phyloP scores from a whole-genome alignment of 2,329 filamentous ascomycete species.

The Xylariaceae sp. region DNA sequence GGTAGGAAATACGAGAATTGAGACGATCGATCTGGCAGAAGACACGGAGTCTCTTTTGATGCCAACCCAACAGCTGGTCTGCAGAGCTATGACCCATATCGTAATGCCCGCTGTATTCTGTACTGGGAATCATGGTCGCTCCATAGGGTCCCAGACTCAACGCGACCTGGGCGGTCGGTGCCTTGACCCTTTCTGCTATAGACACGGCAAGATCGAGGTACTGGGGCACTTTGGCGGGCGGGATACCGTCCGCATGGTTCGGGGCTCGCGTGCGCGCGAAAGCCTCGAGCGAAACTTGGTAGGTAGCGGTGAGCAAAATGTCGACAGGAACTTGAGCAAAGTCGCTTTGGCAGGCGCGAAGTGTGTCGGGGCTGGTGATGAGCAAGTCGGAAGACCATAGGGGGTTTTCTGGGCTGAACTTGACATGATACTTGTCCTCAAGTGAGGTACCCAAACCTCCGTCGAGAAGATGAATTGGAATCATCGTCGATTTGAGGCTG shows the following conservation, averaged over 20 bases:
- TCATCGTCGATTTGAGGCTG: not conserved
- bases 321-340: slow-evolving; percentile 56
- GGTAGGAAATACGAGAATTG: slow-evolving; percentile 41
- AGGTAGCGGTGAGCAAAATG: slow-evolving; percentile 63
- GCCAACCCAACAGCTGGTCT: slow-evolving; percentile 50
- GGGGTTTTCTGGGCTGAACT: slow-evolving; percentile 48
- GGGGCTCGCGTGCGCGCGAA: slow-evolving; percentile 46
- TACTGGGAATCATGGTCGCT: slow-evolving; percentile 60
- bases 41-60: slow-evolving; percentile 47
- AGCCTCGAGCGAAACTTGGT: slow-evolving; percentile 56
- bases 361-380: slow-evolving; percentile 45
- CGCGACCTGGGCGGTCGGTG: slow-evolving; percentile 38
- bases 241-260: slow-evolving; percentile 40
- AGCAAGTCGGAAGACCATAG: slow-evolving; percentile 67
- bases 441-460: slow-evolving; percentile 66
- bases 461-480: slow-evolving; percentile 50
- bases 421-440: slow-evolving; percentile 49
- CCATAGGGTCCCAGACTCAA: slow-evolving; percentile 64
- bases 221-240: slow-evolving; percentile 31
- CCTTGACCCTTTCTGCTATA: slow-evolving; percentile 35
- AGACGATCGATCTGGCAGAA: slow-evolving; percentile 40
- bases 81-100: slow-evolving; percentile 42
- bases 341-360: slow-evolving; percentile 51
- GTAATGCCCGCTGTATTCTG: slow-evolving; percentile 62
- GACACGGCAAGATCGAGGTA: slow-evolving; percentile 41